Evolutionary conservation across 2,329 filamentous ascomycete species (phyloP).

Genomic region (Cryphonectria japonica): DNA sequence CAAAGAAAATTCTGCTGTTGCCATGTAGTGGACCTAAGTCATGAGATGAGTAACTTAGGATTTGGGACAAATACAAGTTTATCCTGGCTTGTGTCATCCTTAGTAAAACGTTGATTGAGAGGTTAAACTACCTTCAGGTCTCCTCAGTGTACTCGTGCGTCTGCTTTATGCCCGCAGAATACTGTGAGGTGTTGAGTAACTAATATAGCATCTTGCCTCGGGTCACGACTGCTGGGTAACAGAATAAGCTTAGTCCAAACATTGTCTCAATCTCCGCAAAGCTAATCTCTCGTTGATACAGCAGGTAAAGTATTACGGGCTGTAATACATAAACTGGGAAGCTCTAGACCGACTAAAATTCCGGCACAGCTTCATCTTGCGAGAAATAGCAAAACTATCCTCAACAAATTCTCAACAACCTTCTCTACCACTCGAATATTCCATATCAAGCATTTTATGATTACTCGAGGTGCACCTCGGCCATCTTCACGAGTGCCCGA

Average conservation of each 20-base stretch:
- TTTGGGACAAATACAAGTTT: no score
- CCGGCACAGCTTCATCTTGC: background rate
- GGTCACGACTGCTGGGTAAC: background rate
- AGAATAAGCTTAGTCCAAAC: background rate
- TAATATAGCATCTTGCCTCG: background rate
- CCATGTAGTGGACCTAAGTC: no score
- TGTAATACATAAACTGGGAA: no score
- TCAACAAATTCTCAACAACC: background rate
- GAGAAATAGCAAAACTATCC: background rate
- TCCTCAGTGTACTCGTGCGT: background rate
- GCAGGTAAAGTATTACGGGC: background rate
- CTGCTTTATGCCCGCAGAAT: background rate
- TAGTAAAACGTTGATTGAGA: no score
- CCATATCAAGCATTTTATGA: background rate
- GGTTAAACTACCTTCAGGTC: no score
- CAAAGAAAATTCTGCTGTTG: no score
- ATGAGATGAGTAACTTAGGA: no score
- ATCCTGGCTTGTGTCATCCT: no score
- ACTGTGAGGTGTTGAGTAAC: background rate
- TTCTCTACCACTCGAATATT: background rate
- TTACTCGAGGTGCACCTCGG: background rate
- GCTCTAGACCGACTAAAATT: background rate
- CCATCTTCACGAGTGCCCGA: background rate
- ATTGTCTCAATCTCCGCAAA: background rate
- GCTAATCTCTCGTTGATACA: no score